These are phyloP conservation scores for Endothia cerciana DNA, from an alignment of 2,329 filamentous ascomycete species.

Conservation along the genomic window DNA sequence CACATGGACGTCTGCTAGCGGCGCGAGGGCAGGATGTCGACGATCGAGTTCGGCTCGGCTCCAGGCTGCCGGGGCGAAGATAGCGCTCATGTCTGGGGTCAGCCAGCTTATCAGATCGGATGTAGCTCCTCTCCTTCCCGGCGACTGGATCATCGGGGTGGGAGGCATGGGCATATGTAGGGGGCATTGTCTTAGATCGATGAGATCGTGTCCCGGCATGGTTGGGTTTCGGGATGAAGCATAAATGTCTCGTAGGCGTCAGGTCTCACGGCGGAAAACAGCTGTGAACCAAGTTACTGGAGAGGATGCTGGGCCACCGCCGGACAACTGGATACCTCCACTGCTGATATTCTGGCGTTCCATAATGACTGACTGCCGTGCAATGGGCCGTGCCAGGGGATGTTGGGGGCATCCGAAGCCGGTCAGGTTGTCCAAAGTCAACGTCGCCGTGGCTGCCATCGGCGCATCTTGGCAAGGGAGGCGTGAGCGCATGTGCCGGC, in stretches of 20 bases:
- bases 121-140: background rate
- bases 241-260: background rate
- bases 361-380: background rate
- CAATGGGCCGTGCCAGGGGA: background rate
- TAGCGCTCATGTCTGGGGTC: background rate
- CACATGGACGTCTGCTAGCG: background rate
- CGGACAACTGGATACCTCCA: background rate
- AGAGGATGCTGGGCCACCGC: background rate
- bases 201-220: background rate
- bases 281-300: background rate
- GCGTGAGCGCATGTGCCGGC: background rate
- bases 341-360: too few relatives aligned
- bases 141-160: background rate
- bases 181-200: constrained; percentile 10
- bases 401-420: constrained; percentile 1
- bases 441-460: constrained; percentile 28
- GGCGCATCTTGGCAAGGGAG: constrained; percentile 31
- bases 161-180: constrained; percentile 8
- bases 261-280: background rate
- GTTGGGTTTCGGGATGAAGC: background rate
- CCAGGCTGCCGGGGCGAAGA: background rate
- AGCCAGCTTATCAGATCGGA: background rate
- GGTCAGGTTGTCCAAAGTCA: constrained; percentile 3
- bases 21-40: background rate
- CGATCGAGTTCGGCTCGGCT: constrained; percentile 5